Conservation (phyloP, 2,329 filamentous ascomycete genomes). For the Arthroderma sp. region DNA sequence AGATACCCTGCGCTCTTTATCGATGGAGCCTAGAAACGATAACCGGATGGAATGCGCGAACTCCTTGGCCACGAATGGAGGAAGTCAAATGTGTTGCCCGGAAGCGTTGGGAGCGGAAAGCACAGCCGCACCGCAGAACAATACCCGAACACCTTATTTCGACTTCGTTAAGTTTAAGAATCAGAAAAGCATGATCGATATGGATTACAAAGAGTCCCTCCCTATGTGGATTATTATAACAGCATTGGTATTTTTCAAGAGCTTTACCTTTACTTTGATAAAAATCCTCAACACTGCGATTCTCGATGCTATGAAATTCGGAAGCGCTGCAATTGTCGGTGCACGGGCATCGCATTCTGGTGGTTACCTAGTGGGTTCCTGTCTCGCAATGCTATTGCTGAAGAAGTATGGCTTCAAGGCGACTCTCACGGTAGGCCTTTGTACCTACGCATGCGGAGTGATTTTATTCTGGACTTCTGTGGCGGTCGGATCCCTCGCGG, state of each 20-base stretch:
- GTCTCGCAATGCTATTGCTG: slow-evolving; percentile 42
- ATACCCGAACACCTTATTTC: slow-evolving; percentile 36
- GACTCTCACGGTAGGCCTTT: slow-evolving; percentile 47
- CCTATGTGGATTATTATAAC: slow-evolving; percentile 53
- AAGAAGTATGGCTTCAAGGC: slow-evolving; percentile 50
- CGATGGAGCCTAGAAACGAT: background rate
- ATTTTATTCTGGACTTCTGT: slow-evolving; percentile 54
- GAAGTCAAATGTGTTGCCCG: background rate
- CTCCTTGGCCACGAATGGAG: background rate
- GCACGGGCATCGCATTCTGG: slow-evolving; percentile 49
- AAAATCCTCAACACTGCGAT: slow-evolving; percentile 62
- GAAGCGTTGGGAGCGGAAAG: slow-evolving; percentile 26
- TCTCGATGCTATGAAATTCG: slow-evolving; percentile 39
- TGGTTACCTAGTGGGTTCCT: slow-evolving; percentile 45
- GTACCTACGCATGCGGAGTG: slow-evolving; percentile 49
- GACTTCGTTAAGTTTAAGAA: slow-evolving; percentile 49
- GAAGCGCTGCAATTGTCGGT: slow-evolving; percentile 33
- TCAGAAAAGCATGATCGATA: slow-evolving; percentile 45
- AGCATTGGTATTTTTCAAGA: slow-evolving; percentile 77
- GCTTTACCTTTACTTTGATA: slow-evolving; percentile 75
- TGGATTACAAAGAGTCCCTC: slow-evolving; percentile 44
- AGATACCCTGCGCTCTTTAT: background rate
- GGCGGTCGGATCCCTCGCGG: slow-evolving; percentile 47
- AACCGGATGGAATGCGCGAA: background rate
- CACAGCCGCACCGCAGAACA: slow-evolving; percentile 18